These are phyloP conservation scores for Aspergillus funiculosus DNA, from an alignment of 495 filamentous ascomycete genomes.

Conservation along the genomic window DNA sequence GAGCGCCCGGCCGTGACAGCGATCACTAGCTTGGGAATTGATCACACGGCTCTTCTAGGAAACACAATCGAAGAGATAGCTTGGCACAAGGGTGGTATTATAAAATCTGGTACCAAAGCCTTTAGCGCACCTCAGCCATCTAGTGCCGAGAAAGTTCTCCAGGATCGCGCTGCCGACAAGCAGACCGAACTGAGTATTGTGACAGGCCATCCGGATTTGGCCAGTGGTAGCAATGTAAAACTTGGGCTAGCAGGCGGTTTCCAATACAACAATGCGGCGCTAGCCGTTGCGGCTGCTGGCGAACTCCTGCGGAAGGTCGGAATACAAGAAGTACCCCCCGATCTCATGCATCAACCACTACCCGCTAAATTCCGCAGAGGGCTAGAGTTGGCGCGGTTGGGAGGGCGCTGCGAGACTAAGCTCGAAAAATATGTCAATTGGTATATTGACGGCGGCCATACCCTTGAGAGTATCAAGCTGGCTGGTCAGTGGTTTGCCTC, in stretches of 20 bases:
- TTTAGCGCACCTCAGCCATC: constrained; percentile 70
- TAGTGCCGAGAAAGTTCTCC: constrained; percentile 62
- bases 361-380: constrained; percentile 66
- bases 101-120: constrained; percentile 64
- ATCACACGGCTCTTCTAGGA: constrained; percentile 76
- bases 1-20: constrained; percentile 63
- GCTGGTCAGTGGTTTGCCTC: constrained; percentile 76
- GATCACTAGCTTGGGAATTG: constrained; percentile 83
- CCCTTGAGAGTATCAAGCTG: constrained; percentile 74
- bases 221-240: constrained; percentile 44
- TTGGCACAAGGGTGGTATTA: constrained; percentile 94
- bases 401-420: constrained; percentile 79
- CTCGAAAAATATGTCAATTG: constrained; percentile 63
- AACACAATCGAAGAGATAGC: constrained; percentile 84
- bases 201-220: constrained; percentile 56
- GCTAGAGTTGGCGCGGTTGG: constrained; percentile 66
- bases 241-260: constrained; percentile 75
- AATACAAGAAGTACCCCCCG: constrained; percentile 39
- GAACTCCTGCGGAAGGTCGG: constrained; percentile 47
- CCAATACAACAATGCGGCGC: constrained; percentile 78
- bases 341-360: constrained; percentile 44
- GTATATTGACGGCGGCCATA: constrained; percentile 93
- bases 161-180: constrained; percentile 64
- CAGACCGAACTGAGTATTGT: constrained; percentile 56
- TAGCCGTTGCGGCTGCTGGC: constrained; percentile 72